These are phyloP conservation scores for Evernia prunastri DNA, from an alignment of 495 filamentous ascomycete genomes.

Conservation along the genomic window DNA sequence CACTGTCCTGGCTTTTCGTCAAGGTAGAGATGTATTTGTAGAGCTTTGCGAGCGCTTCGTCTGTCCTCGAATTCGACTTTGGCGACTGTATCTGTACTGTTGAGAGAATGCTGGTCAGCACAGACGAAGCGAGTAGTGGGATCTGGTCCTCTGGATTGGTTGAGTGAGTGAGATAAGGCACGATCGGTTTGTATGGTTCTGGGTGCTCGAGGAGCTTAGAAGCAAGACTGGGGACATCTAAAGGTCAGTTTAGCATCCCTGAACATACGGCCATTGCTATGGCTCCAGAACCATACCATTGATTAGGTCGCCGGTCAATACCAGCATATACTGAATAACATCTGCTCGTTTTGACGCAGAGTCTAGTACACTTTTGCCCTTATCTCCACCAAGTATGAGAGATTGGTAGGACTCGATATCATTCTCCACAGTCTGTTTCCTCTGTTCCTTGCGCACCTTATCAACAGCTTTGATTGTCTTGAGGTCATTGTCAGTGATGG, in stretches of 20 bases:
- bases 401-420: slow-evolving; percentile 71
- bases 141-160: slow-evolving; percentile 77
- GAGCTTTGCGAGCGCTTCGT: slow-evolving; percentile 77
- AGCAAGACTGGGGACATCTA: slow-evolving; percentile 73
- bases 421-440: slow-evolving; percentile 69
- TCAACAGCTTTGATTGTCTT: slow-evolving; percentile 97
- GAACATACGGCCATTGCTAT: slow-evolving; percentile 21
- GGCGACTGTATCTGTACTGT: slow-evolving; percentile 52
- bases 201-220: slow-evolving; percentile 66
- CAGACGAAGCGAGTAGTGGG: slow-evolving; percentile 81
- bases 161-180: slow-evolving; percentile 77
- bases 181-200: slow-evolving; percentile 75
- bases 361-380: slow-evolving; percentile 71
- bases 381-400: slow-evolving; percentile 69
- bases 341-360: slow-evolving; percentile 70
- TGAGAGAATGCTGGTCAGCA: slow-evolving; percentile 76
- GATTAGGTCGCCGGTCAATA: slow-evolving; percentile 80
- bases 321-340: slow-evolving; percentile 90
- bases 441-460: slow-evolving; percentile 86
- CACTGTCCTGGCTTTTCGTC: slow-evolving; percentile 74
- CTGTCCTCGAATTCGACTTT: slow-evolving; percentile 50
- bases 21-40: slow-evolving; percentile 77
- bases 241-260: slow-evolving; percentile 19
- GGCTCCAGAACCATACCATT: slow-evolving; percentile 50
- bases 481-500: slow-evolving; percentile 88